Evolutionary conservation across 139 green algal species (phyloP).

Genomic region (Chlorokybus atmophyticus): DNA sequence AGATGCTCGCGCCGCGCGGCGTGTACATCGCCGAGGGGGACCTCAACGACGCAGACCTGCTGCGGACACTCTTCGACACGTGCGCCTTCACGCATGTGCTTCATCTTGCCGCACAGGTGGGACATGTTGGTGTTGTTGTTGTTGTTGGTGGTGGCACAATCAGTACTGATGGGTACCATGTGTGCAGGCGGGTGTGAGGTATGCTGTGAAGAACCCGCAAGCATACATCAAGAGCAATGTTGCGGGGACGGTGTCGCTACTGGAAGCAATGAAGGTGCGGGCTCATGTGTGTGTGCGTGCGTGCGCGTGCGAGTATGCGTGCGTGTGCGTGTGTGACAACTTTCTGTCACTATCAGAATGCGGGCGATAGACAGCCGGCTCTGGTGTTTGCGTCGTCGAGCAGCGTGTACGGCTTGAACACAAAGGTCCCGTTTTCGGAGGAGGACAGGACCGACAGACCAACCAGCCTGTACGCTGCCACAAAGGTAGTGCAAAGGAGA

Average conservation of each 20-base stretch:
- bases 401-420: conserved; percentile 62
- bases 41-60: conserved; percentile 55
- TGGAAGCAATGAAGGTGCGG: conserved; percentile 46
- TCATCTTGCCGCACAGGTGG: conserved; percentile 52
- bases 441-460: conserved; percentile 42
- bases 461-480: conserved; percentile 60
- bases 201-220: conserved; percentile 51
- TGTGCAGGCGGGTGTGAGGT: conserved; percentile 55
- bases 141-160: neutral
- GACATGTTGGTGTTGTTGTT: neutral
- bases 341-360: no score
- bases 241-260: conserved; percentile 42
- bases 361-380: no score
- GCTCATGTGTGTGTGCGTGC: neutral
- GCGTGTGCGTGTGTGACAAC: no score
- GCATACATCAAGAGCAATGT: conserved; percentile 61
- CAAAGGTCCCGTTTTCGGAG: conserved; percentile 51
- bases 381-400: conserved; percentile 57
- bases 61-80: conserved; percentile 42
- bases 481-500: no score
- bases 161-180: neutral
- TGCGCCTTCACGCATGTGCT: conserved; percentile 59
- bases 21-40: no score
- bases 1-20: no score
- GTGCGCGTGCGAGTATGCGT: neutral